Percentiles rank a stretch among this genome's conserved stretches.
Conservation (phyloP, 768 basidiomycete species). For the Suillus clintonianus region DNA sequence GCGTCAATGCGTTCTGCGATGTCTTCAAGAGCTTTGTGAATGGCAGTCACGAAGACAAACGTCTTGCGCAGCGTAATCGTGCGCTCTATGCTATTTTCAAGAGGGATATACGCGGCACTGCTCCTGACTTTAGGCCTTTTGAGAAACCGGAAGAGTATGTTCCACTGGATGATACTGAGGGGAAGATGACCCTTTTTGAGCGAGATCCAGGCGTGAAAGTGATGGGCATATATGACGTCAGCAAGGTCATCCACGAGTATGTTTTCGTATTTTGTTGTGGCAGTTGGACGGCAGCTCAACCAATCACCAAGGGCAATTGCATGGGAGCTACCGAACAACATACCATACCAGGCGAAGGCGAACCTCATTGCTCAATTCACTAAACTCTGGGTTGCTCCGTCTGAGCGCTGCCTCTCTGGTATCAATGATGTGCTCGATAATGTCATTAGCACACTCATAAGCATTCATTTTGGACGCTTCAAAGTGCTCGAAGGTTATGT, state of each 20-base stretch:
- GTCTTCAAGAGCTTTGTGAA: conserved; percentile 29
- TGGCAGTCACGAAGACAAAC: conserved; percentile 24
- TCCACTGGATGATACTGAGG: conserved; percentile 16
- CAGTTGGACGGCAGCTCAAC: not conserved
- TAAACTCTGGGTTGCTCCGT: conserved; percentile 29
- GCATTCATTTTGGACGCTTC: conserved; percentile 44
- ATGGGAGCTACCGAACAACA: conserved; percentile 37
- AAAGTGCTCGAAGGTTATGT: conserved; percentile 34
- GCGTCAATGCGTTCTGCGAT: conserved; percentile 36
- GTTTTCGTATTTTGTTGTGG: conserved; percentile 8
- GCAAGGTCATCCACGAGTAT: conserved; percentile 33
- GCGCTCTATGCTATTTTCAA: conserved; percentile 31
- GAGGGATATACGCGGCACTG: conserved; percentile 31
- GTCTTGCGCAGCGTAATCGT: conserved; percentile 35
- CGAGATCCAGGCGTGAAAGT: conserved; percentile 15
- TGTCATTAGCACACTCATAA: conserved; percentile 27
- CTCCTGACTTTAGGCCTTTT: conserved; percentile 39
- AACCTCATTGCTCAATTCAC: conserved; percentile 29
- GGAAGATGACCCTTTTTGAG: conserved; percentile 12
- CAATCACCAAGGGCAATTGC: conserved; percentile 30
- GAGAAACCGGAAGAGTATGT: not conserved
- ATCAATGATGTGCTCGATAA: conserved; percentile 35
- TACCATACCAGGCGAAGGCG: conserved; percentile 35
- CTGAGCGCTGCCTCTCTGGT: conserved; percentile 34
- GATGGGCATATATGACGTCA: conserved; percentile 30